Base-by-base conservation (phyloP, 192 early-diverging fungal genomes). In the Mortierella antarctica region DNA sequence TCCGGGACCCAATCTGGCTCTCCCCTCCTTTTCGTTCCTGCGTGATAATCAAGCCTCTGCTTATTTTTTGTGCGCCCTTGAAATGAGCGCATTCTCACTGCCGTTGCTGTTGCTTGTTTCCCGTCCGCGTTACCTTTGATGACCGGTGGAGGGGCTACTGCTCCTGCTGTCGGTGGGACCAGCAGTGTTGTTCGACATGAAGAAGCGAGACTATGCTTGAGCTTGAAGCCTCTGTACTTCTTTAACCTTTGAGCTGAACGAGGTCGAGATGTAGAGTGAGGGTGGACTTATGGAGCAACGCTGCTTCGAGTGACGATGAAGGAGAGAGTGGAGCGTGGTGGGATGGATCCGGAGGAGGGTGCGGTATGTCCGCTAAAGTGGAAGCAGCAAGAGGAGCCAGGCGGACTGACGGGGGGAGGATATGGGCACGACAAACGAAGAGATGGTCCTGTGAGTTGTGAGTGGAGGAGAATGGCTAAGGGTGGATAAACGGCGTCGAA, bases 111-210 rank as follows among this genome's bases (percentile, higher is more conserved):
- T 31, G 31, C 4, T 51, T 51, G 50, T 51, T 55, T 8, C 18
- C 54, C 31, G 31, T 31, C 31, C 31, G 31, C 40, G 12, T 64
- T 71, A 71, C 70, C 70, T 71, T 6, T 42, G 59, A 41, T 56
- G 13, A 13, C 44, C 44, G 21, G 57, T 12, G 11, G 70, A 56
- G 6, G 70, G 13, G 40, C 44, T 48, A n/a, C 64, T 57, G 49
- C 49, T 65, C 46, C 57, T 65, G 40, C 23, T 65, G 47, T 73
- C 63, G 1, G 47, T 9, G n/a, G 62, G 1, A 11, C 45, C 57
- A 18, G 13, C 56, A 46, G 49, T 20, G 56, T 42, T 60, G 55
- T 53, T n/a, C 53, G 63, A 52, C 63, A 66, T 73, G 13, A 8
- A 20, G 4, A 13, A 14, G 4, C 11, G 12, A 45, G 15, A 13